Evolutionary conservation across 306 rosid species (phyloP).

Genomic region (Pyrus bretschneideri): DNA sequence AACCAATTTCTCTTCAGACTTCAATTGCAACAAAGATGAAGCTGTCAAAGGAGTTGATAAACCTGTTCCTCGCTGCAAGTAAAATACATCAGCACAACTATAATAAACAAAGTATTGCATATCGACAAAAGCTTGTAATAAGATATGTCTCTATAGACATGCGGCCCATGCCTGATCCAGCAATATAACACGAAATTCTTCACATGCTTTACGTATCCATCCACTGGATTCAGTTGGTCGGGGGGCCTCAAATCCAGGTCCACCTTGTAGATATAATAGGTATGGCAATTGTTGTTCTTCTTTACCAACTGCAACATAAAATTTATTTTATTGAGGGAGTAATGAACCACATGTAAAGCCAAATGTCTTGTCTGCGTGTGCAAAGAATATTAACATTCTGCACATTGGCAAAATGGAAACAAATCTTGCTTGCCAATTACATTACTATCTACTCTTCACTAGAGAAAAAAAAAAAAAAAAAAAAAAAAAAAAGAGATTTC

Average conservation of each 20-base stretch:
- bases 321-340: conserved; percentile 11
- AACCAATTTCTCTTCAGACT: conserved; percentile 53
- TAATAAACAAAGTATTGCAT: conserved; percentile 4
- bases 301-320: conserved; percentile 61
- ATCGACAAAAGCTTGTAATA: conserved; percentile 3
- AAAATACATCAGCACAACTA: conserved; percentile 13
- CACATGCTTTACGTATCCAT: conserved; percentile 82
- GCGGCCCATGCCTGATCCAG: conserved; percentile 77
- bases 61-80: conserved; percentile 93
- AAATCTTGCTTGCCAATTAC: not conserved
- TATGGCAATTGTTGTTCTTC: conserved; percentile 71
- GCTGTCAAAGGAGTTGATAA: conserved; percentile 82
- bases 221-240: conserved; percentile 83
- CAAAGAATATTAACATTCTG: not conserved
- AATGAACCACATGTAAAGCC: not conserved
- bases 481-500: not conserved
- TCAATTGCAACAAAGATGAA: conserved; percentile 80
- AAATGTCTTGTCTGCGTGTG: not conserved
- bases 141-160: conserved; percentile 14
- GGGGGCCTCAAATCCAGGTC: conserved; percentile 85
- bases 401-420: not conserved
- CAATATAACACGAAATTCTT: conserved; percentile 76
- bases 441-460: not conserved
- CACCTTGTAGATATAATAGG: conserved; percentile 85
- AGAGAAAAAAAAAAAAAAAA: too few relatives aligned